Evolutionary conservation across 2,329 filamentous ascomycete species (phyloP).

Genomic region (Alternaria gansuensis): DNA sequence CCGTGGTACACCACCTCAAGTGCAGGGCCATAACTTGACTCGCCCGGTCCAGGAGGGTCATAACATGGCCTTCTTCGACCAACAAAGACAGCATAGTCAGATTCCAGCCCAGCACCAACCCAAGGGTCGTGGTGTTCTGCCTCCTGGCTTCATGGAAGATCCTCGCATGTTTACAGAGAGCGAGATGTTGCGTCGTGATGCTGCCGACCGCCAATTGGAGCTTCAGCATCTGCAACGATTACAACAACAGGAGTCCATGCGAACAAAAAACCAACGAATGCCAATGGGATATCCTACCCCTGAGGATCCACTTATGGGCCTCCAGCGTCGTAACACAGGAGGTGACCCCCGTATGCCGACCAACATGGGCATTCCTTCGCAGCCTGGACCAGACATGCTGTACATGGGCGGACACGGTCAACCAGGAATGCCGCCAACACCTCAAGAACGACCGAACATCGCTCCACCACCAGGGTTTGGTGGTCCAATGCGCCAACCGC

Average conservation of each 20-base stretch:
- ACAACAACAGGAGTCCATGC: conserved; percentile 50
- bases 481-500: conserved; percentile 50
- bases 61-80: conserved; percentile 48
- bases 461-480: conserved; percentile 51
- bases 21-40: conserved; percentile 47
- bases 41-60: conserved; percentile 46
- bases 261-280: conserved; percentile 43
- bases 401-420: conserved; percentile 47
- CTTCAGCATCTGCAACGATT: conserved; percentile 44
- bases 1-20: conserved; percentile 46
- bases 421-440: conserved; percentile 49
- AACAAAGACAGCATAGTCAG: conserved; percentile 46
- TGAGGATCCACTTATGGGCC: conserved; percentile 46
- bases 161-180: conserved; percentile 46
- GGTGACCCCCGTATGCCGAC: conserved; percentile 50
- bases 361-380: conserved; percentile 56
- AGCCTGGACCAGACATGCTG: conserved; percentile 48
- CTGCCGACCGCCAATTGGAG: conserved; percentile 42
- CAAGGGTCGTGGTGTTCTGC: conserved; percentile 50
- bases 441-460: conserved; percentile 50
- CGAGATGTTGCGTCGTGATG: conserved; percentile 46
- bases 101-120: conserved; percentile 39
- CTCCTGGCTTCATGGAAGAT: conserved; percentile 52
- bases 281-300: conserved; percentile 46
- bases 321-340: conserved; percentile 52